phyloP scores from a whole-genome alignment of 257 asterid species.

The Nemophila menziesii region DNA sequence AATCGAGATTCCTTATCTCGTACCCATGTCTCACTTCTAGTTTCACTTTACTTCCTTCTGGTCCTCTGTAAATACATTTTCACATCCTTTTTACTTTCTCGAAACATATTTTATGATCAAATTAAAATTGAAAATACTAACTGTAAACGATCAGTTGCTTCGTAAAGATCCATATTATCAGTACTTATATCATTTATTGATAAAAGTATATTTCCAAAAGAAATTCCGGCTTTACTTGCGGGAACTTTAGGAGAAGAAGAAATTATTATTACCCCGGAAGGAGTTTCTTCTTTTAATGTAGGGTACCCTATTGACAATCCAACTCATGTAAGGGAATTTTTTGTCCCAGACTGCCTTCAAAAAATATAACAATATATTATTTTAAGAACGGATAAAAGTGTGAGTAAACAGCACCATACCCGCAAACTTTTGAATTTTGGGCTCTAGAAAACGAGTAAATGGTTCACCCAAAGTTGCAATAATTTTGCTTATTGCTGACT shows the following conservation, averaged over 20 bases:
- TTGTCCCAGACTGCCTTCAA: slow-evolving; percentile 98
- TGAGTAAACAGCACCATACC: slow-evolving; percentile 41
- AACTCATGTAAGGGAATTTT: slow-evolving; percentile 79
- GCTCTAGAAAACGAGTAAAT: slow-evolving; percentile 95
- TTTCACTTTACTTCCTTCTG: slow-evolving; percentile 86
- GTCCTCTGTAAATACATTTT: slow-evolving; percentile 45
- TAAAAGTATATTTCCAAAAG: slow-evolving; percentile 71
- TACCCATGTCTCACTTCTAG: slow-evolving; percentile 52
- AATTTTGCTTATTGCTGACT: slow-evolving; percentile 89
- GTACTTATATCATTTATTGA: slow-evolving; percentile 71
- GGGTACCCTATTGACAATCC: slow-evolving; percentile 92
- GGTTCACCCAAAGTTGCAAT: slow-evolving; percentile 89
- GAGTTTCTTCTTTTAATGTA: slow-evolving; percentile 38
- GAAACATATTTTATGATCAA: too few relatives aligned
- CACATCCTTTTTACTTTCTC: neutral
- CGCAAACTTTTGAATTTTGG: slow-evolving; percentile 78
- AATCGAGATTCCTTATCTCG: slow-evolving; percentile 49
- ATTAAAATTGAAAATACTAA: slow-evolving; percentile 30
- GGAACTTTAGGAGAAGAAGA: slow-evolving; percentile 96
- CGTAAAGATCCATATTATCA: slow-evolving; percentile 76
- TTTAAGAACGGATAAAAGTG: too few relatives aligned
- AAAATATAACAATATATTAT: too few relatives aligned
- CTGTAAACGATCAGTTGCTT: slow-evolving; percentile 90
- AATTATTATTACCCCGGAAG: slow-evolving; percentile 71
- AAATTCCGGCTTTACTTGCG: slow-evolving; percentile 77